Evolutionary conservation across 441 rosid species (phyloP), one percentile per base, ranked within the genome.

Genomic region (Omphalea diandra): DNA sequence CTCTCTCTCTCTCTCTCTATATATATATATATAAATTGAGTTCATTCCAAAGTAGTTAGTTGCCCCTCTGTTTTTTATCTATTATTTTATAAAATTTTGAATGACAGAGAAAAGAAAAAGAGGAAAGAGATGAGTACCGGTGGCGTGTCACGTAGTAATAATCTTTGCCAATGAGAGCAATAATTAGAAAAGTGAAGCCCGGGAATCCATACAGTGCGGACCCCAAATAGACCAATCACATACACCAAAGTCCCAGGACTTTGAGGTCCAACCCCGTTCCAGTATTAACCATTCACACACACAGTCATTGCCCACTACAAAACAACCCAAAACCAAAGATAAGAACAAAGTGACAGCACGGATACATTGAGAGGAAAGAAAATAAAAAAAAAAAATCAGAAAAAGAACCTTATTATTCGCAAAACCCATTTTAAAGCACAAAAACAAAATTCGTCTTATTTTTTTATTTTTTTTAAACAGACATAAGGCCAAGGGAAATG

Each of bases 401-500:
- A n/a, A n/a, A n/a, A n/a, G n/a, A n/a, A n/a, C n/a, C n/a, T n/a
- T n/a, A n/a, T n/a, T n/a, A n/a, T n/a, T n/a, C n/a, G n/a, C n/a
- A n/a, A 15, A 35, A 24, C 27, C 63, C 69, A 35, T 20, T 70
- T 38, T 71, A 68, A 26, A 43, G 18, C 69, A 36, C 10, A 35
- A 33, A 47, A 52, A 50, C 75, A 63, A 54, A 59, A 17, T 38
- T 26, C 17, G 4, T 71, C 38, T 67, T 60, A 27, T 32, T 40
- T 65, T n/a, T n/a, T n/a, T n/a, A n/a, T n/a, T n/a, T n/a, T n/a
- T n/a, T n/a, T n/a, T n/a, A n/a, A n/a, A n/a, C n/a, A n/a, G n/a
- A n/a, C n/a, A n/a, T n/a, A 33, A 57, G 58, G 26, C 56, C 22
- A 31, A 70, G 47, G 18, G 41, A 52, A 50, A 82, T 81, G 85